phyloP scores from a whole-genome alignment of 331 rosid species.

The Arachis monticola region DNA sequence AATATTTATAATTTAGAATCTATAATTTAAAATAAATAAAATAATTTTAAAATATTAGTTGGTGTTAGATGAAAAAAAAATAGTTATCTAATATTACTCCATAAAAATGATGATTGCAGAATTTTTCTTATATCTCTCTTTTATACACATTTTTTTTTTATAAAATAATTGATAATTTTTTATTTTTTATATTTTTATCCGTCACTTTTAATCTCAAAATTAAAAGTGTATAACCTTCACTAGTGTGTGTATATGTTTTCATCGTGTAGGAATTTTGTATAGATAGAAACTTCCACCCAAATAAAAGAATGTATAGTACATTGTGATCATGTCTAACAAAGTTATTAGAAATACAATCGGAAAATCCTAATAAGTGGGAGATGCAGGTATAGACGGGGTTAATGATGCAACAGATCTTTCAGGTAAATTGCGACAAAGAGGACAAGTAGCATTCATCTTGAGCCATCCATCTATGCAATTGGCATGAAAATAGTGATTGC shows the following conservation, averaged over 20 bases:
- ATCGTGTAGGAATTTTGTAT: background rate
- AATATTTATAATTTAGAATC: no score
- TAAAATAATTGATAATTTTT: no score
- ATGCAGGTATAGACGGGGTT: constrained; percentile 11
- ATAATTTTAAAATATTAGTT: no score
- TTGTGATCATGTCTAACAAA: background rate
- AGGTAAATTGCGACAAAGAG: constrained; percentile 50
- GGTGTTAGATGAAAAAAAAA: no score
- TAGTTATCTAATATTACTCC: no score
- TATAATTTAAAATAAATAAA: no score
- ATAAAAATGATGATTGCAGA: no score
- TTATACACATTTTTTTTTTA: no score
- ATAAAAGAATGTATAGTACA: background rate
- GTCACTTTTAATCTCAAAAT: no score
- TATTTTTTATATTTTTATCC: no score
- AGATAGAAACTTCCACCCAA: background rate
- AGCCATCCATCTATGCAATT: constrained; percentile 60
- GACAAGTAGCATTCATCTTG: constrained; percentile 52
- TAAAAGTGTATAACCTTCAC: no score
- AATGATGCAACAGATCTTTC: constrained; percentile 13
- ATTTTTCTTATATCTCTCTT: no score
- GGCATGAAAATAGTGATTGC: constrained; percentile 61
- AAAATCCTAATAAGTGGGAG: constrained; percentile 27
- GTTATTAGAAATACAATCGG: background rate
- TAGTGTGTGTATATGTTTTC: background rate